Evolutionary conservation across 2,329 filamentous ascomycete species (phyloP).

Genomic region (Coccinonectria pachysandricola): DNA sequence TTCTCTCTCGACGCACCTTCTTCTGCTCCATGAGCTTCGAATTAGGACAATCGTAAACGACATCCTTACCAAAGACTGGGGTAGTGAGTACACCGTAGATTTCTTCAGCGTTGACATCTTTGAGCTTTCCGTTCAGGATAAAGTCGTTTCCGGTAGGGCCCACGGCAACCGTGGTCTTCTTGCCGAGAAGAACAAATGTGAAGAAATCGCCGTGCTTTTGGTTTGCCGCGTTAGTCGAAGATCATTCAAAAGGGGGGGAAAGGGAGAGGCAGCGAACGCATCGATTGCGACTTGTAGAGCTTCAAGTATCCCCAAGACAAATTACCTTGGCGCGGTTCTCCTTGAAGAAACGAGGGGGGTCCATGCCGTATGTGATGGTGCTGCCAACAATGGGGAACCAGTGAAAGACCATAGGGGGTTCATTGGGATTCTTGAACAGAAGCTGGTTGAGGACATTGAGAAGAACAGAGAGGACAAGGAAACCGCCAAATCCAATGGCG

Average conservation of each 20-base stretch:
- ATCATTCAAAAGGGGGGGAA: too few relatives aligned
- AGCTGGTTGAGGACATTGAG: conserved; percentile 75
- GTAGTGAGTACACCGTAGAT: conserved; percentile 72
- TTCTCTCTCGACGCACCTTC: conserved; percentile 68
- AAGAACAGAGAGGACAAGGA: conserved; percentile 49
- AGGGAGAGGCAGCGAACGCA: too few relatives aligned
- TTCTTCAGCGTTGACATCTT: conserved; percentile 83
- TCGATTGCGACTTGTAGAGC: too few relatives aligned
- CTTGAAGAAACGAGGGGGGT: conserved; percentile 81
- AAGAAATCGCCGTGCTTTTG: conserved; percentile 75
- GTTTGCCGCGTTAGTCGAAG: not conserved
- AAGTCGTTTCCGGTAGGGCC: conserved; percentile 81
- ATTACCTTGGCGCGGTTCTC: conserved; percentile 65
- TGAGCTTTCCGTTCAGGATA: conserved; percentile 82
- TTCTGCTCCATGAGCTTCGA: conserved; percentile 94
- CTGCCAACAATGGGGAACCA: conserved; percentile 78
- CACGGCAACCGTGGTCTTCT: conserved; percentile 79
- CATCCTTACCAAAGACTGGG: conserved; percentile 69
- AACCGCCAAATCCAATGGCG: conserved; percentile 29
- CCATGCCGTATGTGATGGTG: conserved; percentile 89
- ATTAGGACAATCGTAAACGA: conserved; percentile 86
- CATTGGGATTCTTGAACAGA: conserved; percentile 70
- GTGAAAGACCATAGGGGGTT: conserved; percentile 72
- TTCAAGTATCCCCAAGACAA: too few relatives aligned
- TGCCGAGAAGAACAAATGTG: conserved; percentile 79